These are phyloP conservation scores for Cladorrhinum sp. DNA, from an alignment of 2,329 filamentous ascomycete genomes.

Conservation along the genomic window DNA sequence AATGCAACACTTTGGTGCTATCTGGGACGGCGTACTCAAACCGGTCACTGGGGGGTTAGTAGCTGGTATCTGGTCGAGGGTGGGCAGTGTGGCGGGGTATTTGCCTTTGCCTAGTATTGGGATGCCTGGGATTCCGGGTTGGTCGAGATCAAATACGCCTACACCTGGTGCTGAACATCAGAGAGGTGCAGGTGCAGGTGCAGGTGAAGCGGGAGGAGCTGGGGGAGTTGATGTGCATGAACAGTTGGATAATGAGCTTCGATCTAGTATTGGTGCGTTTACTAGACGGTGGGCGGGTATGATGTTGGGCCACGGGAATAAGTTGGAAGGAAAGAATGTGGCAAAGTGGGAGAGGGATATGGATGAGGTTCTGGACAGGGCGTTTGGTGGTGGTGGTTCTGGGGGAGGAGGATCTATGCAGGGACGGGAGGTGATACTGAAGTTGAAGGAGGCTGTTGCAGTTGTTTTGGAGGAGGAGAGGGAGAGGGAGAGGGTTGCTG, in stretches of 20 bases:
- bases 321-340: constrained; percentile 48
- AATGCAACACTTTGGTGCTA: constrained; percentile 62
- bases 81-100: constrained; percentile 40
- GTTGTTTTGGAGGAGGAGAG: constrained; percentile 38
- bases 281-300: constrained; percentile 58
- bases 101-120: constrained; percentile 53
- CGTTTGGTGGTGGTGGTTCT: constrained; percentile 52
- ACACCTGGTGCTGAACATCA: constrained; percentile 23
- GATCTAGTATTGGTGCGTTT: constrained; percentile 61
- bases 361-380: constrained; percentile 53
- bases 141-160: constrained; percentile 35
- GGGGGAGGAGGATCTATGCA: constrained; percentile 47
- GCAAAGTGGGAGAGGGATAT: constrained; percentile 56
- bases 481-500: constrained; percentile 9
- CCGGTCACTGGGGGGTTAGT: constrained; percentile 50
- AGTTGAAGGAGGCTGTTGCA: constrained; percentile 59
- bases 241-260: constrained; percentile 60
- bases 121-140: constrained; percentile 45
- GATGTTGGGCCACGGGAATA: constrained; percentile 44
- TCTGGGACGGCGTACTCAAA: constrained; percentile 61
- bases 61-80: constrained; percentile 2
- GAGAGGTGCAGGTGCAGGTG: constrained; percentile 10
- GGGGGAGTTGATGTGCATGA: constrained; percentile 54
- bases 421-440: constrained; percentile 52
- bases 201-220: constrained; percentile 3